Evolutionary conservation across 495 filamentous ascomycete species (phyloP).

Genomic region (Aspergillus sclerotioniger): DNA sequence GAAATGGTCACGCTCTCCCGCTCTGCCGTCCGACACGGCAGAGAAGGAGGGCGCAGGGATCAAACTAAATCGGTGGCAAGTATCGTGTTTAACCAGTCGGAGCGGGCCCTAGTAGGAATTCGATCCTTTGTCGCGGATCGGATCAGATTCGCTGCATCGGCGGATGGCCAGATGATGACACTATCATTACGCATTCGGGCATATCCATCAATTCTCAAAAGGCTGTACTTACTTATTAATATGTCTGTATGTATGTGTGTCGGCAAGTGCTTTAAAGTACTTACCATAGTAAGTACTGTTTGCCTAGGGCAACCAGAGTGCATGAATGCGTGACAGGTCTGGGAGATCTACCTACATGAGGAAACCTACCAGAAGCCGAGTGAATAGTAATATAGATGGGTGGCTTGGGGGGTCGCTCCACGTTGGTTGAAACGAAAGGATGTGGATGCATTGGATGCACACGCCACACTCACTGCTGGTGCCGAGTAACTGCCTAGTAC

Average conservation of each 20-base stretch:
- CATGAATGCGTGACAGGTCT: not conserved
- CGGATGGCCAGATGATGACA: not conserved
- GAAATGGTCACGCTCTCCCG: not conserved
- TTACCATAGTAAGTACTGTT: too few species aligned
- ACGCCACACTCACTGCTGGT: too few species aligned
- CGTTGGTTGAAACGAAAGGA: too few species aligned
- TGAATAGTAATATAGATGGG: too few species aligned
- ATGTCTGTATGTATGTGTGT: too few species aligned
- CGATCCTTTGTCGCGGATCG: not conserved
- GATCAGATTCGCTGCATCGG: slow-evolving; percentile 1
- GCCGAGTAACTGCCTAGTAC: too few species aligned
- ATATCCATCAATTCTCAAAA: not conserved
- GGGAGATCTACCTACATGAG: not conserved
- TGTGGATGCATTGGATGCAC: too few species aligned
- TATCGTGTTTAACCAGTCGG: not conserved
- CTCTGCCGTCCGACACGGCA: not conserved
- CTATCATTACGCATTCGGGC: not conserved
- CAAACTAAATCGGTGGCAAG: not conserved
- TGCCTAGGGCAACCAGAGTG: not conserved
- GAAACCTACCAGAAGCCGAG: too few species aligned
- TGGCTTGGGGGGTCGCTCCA: too few species aligned
- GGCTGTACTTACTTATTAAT: too few species aligned
- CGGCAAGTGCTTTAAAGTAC: too few species aligned
- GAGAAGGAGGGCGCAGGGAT: not conserved
- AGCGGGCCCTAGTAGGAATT: not conserved